A percentile compares a stretch with the other conserved stretches of the same genome.
These are phyloP conservation scores for Setaria italica DNA, from an alignment of 202 grass and related monocot species.

Conservation along the genomic window DNA sequence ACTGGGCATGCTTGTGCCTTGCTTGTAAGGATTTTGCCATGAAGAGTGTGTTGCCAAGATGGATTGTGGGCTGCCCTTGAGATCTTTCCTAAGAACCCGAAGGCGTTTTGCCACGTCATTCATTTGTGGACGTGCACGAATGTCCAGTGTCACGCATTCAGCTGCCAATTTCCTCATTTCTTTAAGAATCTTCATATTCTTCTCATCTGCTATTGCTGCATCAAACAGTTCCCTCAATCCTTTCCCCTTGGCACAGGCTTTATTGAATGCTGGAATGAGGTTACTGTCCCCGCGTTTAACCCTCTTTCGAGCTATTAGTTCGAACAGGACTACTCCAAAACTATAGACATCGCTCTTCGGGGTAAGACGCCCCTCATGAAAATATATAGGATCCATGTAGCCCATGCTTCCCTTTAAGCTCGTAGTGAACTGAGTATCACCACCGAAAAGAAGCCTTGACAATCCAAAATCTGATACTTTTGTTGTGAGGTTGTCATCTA, in stretches of 20 bases:
- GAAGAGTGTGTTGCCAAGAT: not conserved
- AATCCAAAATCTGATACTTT: slow-evolving; percentile 25
- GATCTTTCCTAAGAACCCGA: not conserved
- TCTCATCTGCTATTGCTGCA: not conserved
- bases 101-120: slow-evolving; percentile 12
- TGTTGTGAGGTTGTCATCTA: not conserved
- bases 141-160: not conserved
- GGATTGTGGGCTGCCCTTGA: not conserved
- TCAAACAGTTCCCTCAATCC: not conserved
- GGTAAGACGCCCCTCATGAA: not conserved
- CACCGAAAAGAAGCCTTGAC: slow-evolving; percentile 7
- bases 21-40: not conserved
- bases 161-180: not conserved
- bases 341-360: not conserved
- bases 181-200: not conserved
- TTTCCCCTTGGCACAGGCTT: slow-evolving; percentile 5
- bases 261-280: slow-evolving; percentile 6
- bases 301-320: not conserved
- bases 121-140: slow-evolving; percentile 18
- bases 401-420: slow-evolving; percentile 6
- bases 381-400: slow-evolving; percentile 20
- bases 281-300: not conserved
- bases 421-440: not conserved
- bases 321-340: slow-evolving; percentile 5
- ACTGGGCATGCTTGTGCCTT: slow-evolving; percentile 5